Base-by-base conservation (phyloP, 805 yeast species). In the Cyberlindnera misumaiensis region DNA sequence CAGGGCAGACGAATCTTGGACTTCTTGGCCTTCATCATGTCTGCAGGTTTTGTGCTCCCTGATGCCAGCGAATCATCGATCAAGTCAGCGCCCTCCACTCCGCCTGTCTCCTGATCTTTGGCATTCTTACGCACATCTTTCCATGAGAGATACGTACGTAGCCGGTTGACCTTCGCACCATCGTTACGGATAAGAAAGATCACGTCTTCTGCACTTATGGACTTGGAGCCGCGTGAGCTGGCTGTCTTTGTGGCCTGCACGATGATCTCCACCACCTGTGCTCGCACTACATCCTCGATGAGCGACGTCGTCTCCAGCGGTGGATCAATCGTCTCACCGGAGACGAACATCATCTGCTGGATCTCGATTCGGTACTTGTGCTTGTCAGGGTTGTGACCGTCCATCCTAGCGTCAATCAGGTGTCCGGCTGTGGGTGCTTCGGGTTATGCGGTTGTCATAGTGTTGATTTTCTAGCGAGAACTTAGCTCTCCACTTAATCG, bases 301-400 rank as follows among this genome's bases (percentile, higher is more conserved):
- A 93, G 63, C n/a, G 90, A 78, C 0, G 96, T 84, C 0, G 97
- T 86, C 47, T 85, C 95, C 12, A 82, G 73, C 0, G 97, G 95
- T 2, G 97, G 94, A 52, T 93, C 98, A 49, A 84, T 85, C 1
- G 93, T 77, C 58, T 93, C 97, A 3, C 98, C 98, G 39, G 83
- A 73, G 40, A 93, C 98, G 67, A 93, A 93, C 98, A 93, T 93
- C 98, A 93, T 93, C 66, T 85, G 93, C 62, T 93, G 98, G 53
- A 93, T 93, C 65, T 93, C 98, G 28, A 84, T 75, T 41, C 95
- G 70, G 60, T 90, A 93, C 55, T 81, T 79, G 64, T 84, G 80
- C 56, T 77, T 77, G 12, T 52, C 56, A 2, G 51, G 39, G 25
- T 36, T 47, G 28, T 41, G 41, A 34, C 59, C 56, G 40, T 52